Evolutionary conservation across 2,329 filamentous ascomycete genomes (phyloP).

Genomic region (Boeremia lycopersici): DNA sequence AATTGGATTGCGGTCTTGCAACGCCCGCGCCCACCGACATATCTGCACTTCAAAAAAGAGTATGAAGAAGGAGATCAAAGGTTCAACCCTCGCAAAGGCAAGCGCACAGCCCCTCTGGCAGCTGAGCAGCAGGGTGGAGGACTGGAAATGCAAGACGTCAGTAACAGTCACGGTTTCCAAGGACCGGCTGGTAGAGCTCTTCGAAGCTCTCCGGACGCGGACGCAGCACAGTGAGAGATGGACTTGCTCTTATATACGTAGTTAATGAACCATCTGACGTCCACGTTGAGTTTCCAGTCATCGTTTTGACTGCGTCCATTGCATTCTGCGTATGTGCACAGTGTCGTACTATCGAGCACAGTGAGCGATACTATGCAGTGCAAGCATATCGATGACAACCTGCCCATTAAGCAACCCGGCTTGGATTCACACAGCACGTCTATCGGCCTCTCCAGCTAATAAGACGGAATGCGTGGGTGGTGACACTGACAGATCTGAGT

Average conservation of each 20-base stretch:
- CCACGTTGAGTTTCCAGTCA: background rate
- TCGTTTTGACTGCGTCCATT: background rate
- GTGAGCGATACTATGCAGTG: background rate
- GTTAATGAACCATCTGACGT: slow-evolving; percentile 12
- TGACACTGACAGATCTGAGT: slow-evolving; percentile 40
- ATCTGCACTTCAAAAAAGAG: slow-evolving; percentile 80
- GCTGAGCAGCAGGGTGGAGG: slow-evolving; percentile 60
- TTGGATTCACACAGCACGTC: background rate
- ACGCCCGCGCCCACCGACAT: slow-evolving; percentile 84
- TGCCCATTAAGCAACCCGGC: background rate
- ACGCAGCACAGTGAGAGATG: slow-evolving; percentile 19
- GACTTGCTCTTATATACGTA: background rate
- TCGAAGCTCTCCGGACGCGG: slow-evolving; percentile 19
- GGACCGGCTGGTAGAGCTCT: slow-evolving; percentile 36
- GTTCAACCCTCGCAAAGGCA: slow-evolving; percentile 66
- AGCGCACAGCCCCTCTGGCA: slow-evolving; percentile 55
- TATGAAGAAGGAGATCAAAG: slow-evolving; percentile 85
- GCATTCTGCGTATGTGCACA: background rate
- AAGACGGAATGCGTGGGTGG: slow-evolving; percentile 38
- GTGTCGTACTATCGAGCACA: background rate
- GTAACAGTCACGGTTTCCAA: slow-evolving; percentile 40
- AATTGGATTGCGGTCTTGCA: slow-evolving; percentile 85
- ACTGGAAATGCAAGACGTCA: slow-evolving; percentile 72
- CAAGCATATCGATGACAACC: background rate
- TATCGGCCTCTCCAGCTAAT: background rate